Evolutionary conservation across 2,329 filamentous ascomycete species (phyloP).

Genomic region (Penicillium vulpinum): DNA sequence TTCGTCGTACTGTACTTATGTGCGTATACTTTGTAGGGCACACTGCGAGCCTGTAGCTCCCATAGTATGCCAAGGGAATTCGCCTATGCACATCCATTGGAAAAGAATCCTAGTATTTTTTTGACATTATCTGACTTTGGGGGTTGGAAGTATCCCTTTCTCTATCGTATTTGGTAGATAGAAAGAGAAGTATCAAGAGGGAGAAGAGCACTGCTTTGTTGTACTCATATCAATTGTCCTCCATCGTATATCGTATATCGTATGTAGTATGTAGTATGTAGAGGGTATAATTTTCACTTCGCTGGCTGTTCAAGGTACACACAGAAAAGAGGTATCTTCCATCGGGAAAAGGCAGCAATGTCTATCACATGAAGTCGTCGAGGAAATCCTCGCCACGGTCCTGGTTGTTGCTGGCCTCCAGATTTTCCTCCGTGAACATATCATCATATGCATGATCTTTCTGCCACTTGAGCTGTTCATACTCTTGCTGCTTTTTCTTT

Average conservation of each 20-base stretch:
- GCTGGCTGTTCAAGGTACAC: neutral
- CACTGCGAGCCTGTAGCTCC: neutral
- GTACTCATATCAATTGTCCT: neutral
- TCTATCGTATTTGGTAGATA: neutral
- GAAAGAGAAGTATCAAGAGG: neutral
- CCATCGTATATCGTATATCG: neutral
- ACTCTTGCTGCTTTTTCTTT: constrained; percentile 62
- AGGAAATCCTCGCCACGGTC: constrained; percentile 70
- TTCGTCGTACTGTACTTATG: neutral
- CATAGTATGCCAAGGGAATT: neutral
- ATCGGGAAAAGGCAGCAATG: neutral
- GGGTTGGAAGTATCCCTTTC: neutral
- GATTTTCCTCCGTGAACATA: constrained; percentile 77
- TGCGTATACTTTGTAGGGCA: neutral
- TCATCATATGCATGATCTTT: constrained; percentile 99
- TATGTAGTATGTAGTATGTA: neutral
- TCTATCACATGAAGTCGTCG: constrained; percentile 86
- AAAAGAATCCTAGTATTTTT: neutral
- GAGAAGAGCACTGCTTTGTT: neutral
- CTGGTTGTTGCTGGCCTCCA: constrained; percentile 79
- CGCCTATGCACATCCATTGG: neutral
- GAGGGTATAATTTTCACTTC: constrained; percentile 9
- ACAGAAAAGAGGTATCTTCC: neutral
- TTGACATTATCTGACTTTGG: neutral
- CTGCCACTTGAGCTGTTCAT: constrained; percentile 86